These are phyloP conservation scores for Candida labiduridarum DNA, from an alignment of 1,139 yeast species.

Conservation along the genomic window DNA sequence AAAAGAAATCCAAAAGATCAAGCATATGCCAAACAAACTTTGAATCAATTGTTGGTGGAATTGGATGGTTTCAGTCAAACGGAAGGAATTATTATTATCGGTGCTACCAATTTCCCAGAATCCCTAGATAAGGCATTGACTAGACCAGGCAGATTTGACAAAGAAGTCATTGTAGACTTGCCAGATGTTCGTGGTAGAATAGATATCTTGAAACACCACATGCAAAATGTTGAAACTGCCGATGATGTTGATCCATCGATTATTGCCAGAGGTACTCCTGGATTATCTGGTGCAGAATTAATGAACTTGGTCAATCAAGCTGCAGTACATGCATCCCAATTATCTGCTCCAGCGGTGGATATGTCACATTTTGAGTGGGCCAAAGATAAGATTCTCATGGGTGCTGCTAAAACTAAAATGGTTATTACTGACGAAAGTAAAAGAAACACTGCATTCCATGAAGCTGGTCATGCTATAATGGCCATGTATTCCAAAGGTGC, in stretches of 20 bases:
- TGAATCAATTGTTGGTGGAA: slow-evolving; percentile 93
- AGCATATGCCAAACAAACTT: slow-evolving; percentile 95
- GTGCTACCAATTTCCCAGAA: slow-evolving; percentile 98
- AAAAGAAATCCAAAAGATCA: slow-evolving; percentile 97
- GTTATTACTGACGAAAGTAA: slow-evolving; percentile 95
- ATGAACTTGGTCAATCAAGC: slow-evolving; percentile 97
- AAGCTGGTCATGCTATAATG: slow-evolving; percentile 99
- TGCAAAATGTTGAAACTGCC: slow-evolving; percentile 86
- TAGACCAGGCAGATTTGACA: slow-evolving; percentile 98
- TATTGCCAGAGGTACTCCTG: slow-evolving; percentile 96
- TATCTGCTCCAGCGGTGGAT: slow-evolving; percentile 86
- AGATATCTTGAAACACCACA: slow-evolving; percentile 88
- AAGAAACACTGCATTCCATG: slow-evolving; percentile 94
- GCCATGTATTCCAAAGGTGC: slow-evolving; percentile 97
- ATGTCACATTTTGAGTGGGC: slow-evolving; percentile 98
- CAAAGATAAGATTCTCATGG: slow-evolving; percentile 94
- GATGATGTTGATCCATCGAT: slow-evolving; percentile 84
- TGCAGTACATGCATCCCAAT: slow-evolving; percentile 94
- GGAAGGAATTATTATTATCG: slow-evolving; percentile 91
- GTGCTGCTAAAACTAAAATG: slow-evolving; percentile 97
- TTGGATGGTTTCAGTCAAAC: slow-evolving; percentile 95
- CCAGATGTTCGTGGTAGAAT: slow-evolving; percentile 98
- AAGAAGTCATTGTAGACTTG: slow-evolving; percentile 89
- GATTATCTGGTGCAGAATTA: slow-evolving; percentile 94
- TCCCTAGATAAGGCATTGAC: slow-evolving; percentile 94